A percentile compares a stretch with the other conserved stretches of the same genome.
phyloP scores from a whole-genome alignment of 305 asterid species.

The Coffea humblotiana region DNA sequence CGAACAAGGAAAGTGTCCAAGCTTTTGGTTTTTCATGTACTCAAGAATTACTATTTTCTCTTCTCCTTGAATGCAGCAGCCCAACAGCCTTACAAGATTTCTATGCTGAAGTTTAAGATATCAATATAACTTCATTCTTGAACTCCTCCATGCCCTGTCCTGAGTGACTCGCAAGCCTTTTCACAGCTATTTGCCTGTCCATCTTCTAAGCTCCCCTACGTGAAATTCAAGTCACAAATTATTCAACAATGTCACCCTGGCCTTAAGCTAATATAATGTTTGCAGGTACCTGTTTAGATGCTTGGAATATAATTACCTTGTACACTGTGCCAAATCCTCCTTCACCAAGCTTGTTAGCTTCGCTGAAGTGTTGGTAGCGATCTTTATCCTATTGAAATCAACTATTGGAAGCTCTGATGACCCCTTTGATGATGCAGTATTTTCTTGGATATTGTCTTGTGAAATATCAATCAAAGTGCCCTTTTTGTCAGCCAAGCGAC shows the following conservation, averaged over 20 bases:
- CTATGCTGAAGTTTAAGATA: slow-evolving; percentile 75
- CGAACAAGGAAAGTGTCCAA: slow-evolving; percentile 68
- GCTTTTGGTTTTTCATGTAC: slow-evolving; percentile 74
- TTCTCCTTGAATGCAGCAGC: slow-evolving; percentile 73
- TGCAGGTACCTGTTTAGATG: background rate
- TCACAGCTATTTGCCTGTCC: slow-evolving; percentile 72
- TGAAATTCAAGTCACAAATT: background rate
- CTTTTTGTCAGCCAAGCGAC: background rate
- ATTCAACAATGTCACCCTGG: no score
- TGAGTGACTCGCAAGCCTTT: slow-evolving; percentile 67
- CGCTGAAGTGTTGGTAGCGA: slow-evolving; percentile 29
- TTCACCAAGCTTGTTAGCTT: slow-evolving; percentile 31
- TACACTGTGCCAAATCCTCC: slow-evolving; percentile 37
- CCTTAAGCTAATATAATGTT: no score
- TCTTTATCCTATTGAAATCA: slow-evolving; percentile 18
- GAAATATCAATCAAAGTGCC: slow-evolving; percentile 6
- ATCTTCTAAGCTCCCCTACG: slow-evolving; percentile 56
- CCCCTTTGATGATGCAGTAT: slow-evolving; percentile 7
- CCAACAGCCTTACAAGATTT: slow-evolving; percentile 73
- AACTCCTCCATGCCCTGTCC: slow-evolving; percentile 81
- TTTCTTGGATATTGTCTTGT: slow-evolving; percentile 2
- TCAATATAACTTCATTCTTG: slow-evolving; percentile 74
- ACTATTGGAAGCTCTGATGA: slow-evolving; percentile 24
- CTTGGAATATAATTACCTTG: slow-evolving; percentile 21
- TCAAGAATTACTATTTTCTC: slow-evolving; percentile 79